Evolutionary conservation across 208 protist species (phyloP), one percentile per base, ranked within the genome.

Genomic region (Spongospora subterranea): DNA sequence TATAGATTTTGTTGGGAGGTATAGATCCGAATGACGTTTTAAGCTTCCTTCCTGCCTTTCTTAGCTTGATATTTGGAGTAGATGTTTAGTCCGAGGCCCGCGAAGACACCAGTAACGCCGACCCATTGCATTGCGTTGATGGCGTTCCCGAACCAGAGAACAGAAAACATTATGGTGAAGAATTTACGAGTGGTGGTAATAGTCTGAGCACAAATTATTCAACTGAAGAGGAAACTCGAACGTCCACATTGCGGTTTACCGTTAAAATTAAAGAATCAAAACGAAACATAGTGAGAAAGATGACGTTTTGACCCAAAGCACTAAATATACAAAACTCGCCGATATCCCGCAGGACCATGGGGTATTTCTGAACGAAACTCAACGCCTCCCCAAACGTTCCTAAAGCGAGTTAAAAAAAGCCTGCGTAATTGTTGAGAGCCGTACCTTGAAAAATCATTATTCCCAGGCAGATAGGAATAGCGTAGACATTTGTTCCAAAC

Each of bases 181-280:
- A 82, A 82, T n/a, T 82, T 82, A 20, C 71, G 6, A 43, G 71
- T 82, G 6, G 71, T 82, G n/a, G 71, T 82, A 35, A 82, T 43
- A 35, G 71, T 82, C 71, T 82, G n/a, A 35, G 40, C 35, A 17
- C 35, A 43, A 65, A 29, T 65, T 29, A 65, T 17, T 65, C 17
- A 65, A 17, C 20, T 65, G 29, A 17, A 35, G n/a, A 40, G 71
- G n/a, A 35, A 39, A 82, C 71, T 43, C 17, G 35, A 45, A 20
- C 71, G 24, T 60, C 50, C 50, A 60, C 6, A 60, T 60, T 29
- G 50, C 50, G 13, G 71, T 20, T 45, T 82, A 82, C 71, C 35
- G 71, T 82, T 35, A 82, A n/a, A 82, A 82, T n/a, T 6, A 82
- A n/a, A 13, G 71, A 82, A 82, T 82, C 71, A n/a, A 82, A 82